Percentiles rank a stretch among this genome's conserved stretches.
Conservation (phyloP, 306 rosid genomes). For the Cyclanthera cordifolia region DNA sequence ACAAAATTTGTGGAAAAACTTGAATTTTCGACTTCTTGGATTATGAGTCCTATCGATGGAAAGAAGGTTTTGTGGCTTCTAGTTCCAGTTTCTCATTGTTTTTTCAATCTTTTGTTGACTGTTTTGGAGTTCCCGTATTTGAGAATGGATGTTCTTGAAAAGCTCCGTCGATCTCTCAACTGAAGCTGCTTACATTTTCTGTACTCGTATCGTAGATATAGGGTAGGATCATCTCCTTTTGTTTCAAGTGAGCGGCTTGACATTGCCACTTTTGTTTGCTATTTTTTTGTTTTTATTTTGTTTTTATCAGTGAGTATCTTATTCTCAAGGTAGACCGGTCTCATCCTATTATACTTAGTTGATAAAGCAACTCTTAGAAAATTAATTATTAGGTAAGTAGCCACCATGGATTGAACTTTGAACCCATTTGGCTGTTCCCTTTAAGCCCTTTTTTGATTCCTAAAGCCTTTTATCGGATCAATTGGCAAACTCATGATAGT, state of each 20-base stretch:
- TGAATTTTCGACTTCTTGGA: background rate
- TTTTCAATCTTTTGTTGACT: background rate
- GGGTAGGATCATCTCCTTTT: background rate
- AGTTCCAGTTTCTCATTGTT: too few species aligned
- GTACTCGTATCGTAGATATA: background rate
- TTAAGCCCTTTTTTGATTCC: too few species aligned
- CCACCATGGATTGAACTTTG: too few species aligned
- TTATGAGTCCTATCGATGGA: background rate
- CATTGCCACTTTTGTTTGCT: background rate
- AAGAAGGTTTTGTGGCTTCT: background rate
- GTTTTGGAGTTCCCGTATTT: background rate
- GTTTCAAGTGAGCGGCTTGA: background rate
- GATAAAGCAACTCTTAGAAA: too few species aligned
- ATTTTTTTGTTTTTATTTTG: too few species aligned
- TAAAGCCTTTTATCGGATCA: too few species aligned
- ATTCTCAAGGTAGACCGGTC: too few species aligned
- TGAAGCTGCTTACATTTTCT: background rate
- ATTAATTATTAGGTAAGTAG: too few species aligned
- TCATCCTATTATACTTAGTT: too few species aligned
- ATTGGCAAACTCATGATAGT: too few species aligned
- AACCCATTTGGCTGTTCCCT: too few species aligned
- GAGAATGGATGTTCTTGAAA: background rate
- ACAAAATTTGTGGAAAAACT: background rate
- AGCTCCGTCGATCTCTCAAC: background rate
- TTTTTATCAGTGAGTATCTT: too few species aligned